A percentile compares a stretch with the other conserved stretches of the same genome.
phyloP scores from a whole-genome alignment of 805 yeast species.

The Clavispora vitiphila region DNA sequence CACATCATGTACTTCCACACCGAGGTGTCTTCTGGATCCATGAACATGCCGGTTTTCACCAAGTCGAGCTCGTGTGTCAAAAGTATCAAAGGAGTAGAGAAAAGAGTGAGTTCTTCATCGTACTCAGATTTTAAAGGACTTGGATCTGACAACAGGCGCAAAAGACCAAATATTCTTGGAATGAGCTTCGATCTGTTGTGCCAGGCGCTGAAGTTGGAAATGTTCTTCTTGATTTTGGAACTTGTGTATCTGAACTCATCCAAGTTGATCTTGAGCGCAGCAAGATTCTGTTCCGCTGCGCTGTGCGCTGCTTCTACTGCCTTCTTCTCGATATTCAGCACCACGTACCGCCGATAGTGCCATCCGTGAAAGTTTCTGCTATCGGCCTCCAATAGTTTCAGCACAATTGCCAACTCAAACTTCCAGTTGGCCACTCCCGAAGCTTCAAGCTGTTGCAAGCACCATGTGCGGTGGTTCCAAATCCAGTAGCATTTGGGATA shows the following conservation, averaged over 20 bases:
- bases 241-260: constrained; percentile 76
- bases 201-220: constrained; percentile 95
- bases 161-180: constrained; percentile 39
- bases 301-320: not conserved
- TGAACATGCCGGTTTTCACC: constrained; percentile 78
- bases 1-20: constrained; percentile 88
- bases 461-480: constrained; percentile 92
- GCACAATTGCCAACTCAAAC: constrained; percentile 65
- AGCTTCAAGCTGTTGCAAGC: constrained; percentile 41
- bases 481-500: constrained; percentile 95
- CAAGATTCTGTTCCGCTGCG: constrained; percentile 1
- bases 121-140: not conserved
- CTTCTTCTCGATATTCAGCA: constrained; percentile 33
- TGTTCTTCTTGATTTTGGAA: constrained; percentile 69
- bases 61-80: constrained; percentile 57
- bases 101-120: constrained; percentile 12
- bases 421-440: constrained; percentile 58
- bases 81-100: constrained; percentile 29
- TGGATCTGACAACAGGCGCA: constrained; percentile 1
- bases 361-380: constrained; percentile 92
- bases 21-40: constrained; percentile 92
- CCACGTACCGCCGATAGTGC: constrained; percentile 82
- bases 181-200: constrained; percentile 78
- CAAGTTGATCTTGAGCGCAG: constrained; percentile 24
- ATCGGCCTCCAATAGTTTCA: constrained; percentile 64